These are phyloP conservation scores for Yarrowia keelungensis DNA, from an alignment of 805 yeast species.

Conservation along the genomic window DNA sequence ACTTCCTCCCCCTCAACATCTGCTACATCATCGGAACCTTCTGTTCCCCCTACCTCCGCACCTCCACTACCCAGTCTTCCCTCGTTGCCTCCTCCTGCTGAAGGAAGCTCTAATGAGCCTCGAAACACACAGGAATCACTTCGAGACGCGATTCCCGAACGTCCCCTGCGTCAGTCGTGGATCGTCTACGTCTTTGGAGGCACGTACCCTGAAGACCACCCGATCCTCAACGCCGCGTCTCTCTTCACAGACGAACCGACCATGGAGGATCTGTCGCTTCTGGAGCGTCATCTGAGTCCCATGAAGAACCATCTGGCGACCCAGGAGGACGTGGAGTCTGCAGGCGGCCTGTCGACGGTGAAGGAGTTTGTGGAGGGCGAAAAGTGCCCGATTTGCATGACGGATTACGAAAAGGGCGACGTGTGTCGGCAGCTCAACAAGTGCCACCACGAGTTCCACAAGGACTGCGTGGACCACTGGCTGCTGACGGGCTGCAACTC, in stretches of 20 bases:
- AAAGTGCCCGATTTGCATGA: slow-evolving; percentile 61
- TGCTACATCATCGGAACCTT: background rate
- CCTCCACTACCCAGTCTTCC: slow-evolving; percentile 8
- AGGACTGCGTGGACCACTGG: slow-evolving; percentile 66
- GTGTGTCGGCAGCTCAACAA: slow-evolving; percentile 54
- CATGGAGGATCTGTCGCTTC: slow-evolving; percentile 57
- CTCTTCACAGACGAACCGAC: slow-evolving; percentile 59
- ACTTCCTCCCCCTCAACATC: background rate
- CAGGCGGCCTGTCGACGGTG: slow-evolving; percentile 52
- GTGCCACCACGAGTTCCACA: slow-evolving; percentile 63
- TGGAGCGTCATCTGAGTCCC: slow-evolving; percentile 58
- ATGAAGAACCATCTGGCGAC: slow-evolving; percentile 56
- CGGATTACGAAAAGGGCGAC: slow-evolving; percentile 58
- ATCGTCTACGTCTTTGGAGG: slow-evolving; percentile 69
- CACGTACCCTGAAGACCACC: slow-evolving; percentile 58
- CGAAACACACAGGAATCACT: slow-evolving; percentile 28
- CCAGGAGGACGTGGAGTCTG: slow-evolving; percentile 52
- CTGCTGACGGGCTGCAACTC: slow-evolving; percentile 59
- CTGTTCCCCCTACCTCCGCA: background rate
- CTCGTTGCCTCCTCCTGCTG: slow-evolving; percentile 1
- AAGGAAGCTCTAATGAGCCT: background rate
- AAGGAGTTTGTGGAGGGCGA: slow-evolving; percentile 48
- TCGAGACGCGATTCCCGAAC: slow-evolving; percentile 22
- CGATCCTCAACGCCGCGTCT: slow-evolving; percentile 57
- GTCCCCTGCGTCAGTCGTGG: slow-evolving; percentile 57